Base-by-base conservation (phyloP, 495 filamentous ascomycete species). In the Immersiella caudata region DNA sequence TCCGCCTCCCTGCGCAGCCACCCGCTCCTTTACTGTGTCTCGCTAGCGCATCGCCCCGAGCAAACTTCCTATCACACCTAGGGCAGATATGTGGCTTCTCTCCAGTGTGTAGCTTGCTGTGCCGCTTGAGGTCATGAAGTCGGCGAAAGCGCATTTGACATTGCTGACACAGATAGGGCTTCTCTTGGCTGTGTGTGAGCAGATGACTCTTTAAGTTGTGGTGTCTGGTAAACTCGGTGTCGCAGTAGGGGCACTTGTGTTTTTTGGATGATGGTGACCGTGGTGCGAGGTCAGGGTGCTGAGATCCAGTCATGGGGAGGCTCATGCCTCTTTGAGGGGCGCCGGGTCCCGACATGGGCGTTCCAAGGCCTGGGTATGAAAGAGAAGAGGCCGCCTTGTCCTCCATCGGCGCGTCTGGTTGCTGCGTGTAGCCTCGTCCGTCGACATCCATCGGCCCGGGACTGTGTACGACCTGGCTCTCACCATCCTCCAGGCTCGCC, bases 151-250 rank as follows among this genome's bases (percentile, higher is more conserved):
- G 87, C 68, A 93, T 88, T 60, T 94, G 86, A 73, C 95, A 99
- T 22, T 90, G 91, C 64, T 91, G 86, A 73, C 95, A 99, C 24
- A 92, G 86, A 73, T 93, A 99, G 0, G 95, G 95, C 76, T 99
- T 99, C 78, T 98, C 96, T 79, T 99, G 95, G 70, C 94, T 97
- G 74, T 99, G 95, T 0, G 95, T 99, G 66, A 99, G 86, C 36
- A 99, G 86, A 81, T 99, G 95, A 68, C 93, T 97, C 78, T 99
- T 99, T n/a, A 99, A 86, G 70, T 99, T 99, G 75, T 99, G 95
- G 74, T 98, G 96, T 11, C 95, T 86, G 11, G 95, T 99, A 72
- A 99, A 99, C 72, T 96, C 94, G 8, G 96, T 97, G 4, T 92
- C 84, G 81, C 95, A 99, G 77, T 96, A 97, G 2, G 91, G 93